phyloP scores from a whole-genome alignment of 805 yeast species.

The Candida nonsorbophila region DNA sequence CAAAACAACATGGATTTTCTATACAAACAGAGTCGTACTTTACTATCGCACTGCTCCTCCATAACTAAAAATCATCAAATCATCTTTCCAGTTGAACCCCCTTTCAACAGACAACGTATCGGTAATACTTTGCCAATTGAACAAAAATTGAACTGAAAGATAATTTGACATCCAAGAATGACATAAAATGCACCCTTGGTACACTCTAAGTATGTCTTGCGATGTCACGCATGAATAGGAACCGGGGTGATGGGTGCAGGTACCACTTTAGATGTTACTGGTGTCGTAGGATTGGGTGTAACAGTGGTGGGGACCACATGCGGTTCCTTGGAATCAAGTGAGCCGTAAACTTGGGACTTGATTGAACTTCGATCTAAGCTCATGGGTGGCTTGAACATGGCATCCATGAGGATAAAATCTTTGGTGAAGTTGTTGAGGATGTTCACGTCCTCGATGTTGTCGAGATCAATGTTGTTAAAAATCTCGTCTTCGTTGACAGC shows the following conservation, averaged over 20 bases:
- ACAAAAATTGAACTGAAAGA: constrained; percentile 11
- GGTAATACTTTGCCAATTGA: constrained; percentile 11
- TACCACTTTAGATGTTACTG: too few relatives aligned
- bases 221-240: constrained; percentile 9
- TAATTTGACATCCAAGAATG: neutral
- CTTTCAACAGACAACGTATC: constrained; percentile 13
- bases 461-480: constrained; percentile 10
- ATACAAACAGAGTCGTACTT: too few relatives aligned
- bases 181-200: constrained; percentile 1
- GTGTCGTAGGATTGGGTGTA: too few relatives aligned
- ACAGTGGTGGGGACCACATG: too few relatives aligned
- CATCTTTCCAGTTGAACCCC: constrained; percentile 11
- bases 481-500: constrained; percentile 17
- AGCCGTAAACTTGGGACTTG: too few relatives aligned
- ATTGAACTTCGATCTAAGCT: too few relatives aligned
- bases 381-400: constrained; percentile 14
- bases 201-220: constrained; percentile 4
- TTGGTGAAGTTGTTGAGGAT: constrained; percentile 6
- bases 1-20: too few relatives aligned
- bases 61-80: too few relatives aligned
- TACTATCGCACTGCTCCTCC: too few relatives aligned
- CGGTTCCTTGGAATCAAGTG: too few relatives aligned
- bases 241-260: constrained; percentile 4
- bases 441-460: constrained; percentile 7
- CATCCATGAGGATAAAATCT: constrained; percentile 14